phyloP scores from a whole-genome alignment of 495 filamentous ascomycete species.

The Monascus purpureus region DNA sequence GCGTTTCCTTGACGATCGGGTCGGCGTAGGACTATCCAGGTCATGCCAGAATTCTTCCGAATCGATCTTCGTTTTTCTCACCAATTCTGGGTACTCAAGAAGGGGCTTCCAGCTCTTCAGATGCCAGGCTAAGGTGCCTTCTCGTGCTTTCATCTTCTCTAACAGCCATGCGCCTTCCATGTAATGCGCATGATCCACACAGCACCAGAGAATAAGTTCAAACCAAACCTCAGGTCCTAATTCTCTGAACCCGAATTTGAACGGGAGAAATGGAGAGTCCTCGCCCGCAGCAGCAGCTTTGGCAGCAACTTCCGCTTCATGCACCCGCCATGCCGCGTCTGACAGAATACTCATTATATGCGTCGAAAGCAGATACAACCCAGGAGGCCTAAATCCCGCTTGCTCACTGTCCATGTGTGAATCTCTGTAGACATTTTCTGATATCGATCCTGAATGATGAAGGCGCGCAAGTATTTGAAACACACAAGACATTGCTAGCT shows the following conservation, averaged over 20 bases:
- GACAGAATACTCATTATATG: slow-evolving; percentile 47
- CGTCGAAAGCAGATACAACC: slow-evolving; percentile 39
- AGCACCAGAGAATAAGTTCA: slow-evolving; percentile 53
- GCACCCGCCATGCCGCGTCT: slow-evolving; percentile 45
- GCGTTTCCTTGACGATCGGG: slow-evolving; percentile 7
- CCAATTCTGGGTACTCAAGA: slow-evolving; percentile 11
- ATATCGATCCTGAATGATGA: slow-evolving; percentile 42
- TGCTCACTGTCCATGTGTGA: slow-evolving; percentile 16
- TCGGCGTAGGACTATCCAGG: slow-evolving; percentile 8
- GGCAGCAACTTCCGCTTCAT: slow-evolving; percentile 28
- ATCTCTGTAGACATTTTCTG: slow-evolving; percentile 45
- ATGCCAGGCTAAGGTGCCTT: slow-evolving; percentile 22
- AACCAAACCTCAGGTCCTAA: slow-evolving; percentile 49
- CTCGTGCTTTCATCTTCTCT: slow-evolving; percentile 19
- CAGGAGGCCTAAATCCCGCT: slow-evolving; percentile 38
- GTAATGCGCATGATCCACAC: slow-evolving; percentile 46
- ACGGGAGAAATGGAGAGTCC: slow-evolving; percentile 36
- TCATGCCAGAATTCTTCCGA: slow-evolving; percentile 21
- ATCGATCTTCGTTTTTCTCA: slow-evolving; percentile 21
- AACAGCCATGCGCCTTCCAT: slow-evolving; percentile 38
- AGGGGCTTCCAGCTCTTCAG: slow-evolving; percentile 25
- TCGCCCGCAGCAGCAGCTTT: slow-evolving; percentile 33
- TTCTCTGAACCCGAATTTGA: slow-evolving; percentile 35
- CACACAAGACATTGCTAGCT: slow-evolving; percentile 40
- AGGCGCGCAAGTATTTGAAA: slow-evolving; percentile 44